Evolutionary conservation across 306 rosid genomes (phyloP).

Genomic region (Vigna unguiculata): DNA sequence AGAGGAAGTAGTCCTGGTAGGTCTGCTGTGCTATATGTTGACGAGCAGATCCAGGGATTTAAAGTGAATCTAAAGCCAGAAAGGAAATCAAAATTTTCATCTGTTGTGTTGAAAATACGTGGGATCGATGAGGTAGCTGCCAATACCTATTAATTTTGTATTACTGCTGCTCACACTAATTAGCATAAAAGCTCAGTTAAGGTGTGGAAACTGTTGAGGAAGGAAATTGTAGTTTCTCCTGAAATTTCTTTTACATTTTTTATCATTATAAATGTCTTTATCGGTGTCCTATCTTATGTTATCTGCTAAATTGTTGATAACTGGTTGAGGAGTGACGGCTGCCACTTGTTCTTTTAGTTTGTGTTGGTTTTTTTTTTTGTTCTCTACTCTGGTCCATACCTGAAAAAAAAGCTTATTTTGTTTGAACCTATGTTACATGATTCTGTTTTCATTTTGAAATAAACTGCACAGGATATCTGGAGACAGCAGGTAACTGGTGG

Average conservation of each 20-base stretch:
- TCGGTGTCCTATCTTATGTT: conserved; percentile 22
- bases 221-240: conserved; percentile 26
- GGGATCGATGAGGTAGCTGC: conserved; percentile 92
- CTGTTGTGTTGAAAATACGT: conserved; percentile 94
- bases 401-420: neutral
- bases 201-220: conserved; percentile 17
- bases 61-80: conserved; percentile 90
- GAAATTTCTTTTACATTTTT: conserved; percentile 30
- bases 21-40: conserved; percentile 79
- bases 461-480: conserved; percentile 73
- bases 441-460: conserved; percentile 41
- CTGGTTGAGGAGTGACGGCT: conserved; percentile 23
- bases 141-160: conserved; percentile 26
- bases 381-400: conserved; percentile 13
- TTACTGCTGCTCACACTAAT: neutral
- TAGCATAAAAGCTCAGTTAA: neutral
- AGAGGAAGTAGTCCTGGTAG: conserved; percentile 93
- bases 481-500: conserved; percentile 97
- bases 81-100: conserved; percentile 91
- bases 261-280: neutral
- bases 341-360: conserved; percentile 13
- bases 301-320: conserved; percentile 33
- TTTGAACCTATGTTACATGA: conserved; percentile 23
- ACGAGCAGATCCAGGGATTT: conserved; percentile 88
- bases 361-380: conserved; percentile 14